Percentiles rank a stretch among this genome's conserved stretches.
These are phyloP conservation scores for Cutaneotrichosporon sp. DNA, from an alignment of 1,284 basidiomycete species.

Conservation along the genomic window DNA sequence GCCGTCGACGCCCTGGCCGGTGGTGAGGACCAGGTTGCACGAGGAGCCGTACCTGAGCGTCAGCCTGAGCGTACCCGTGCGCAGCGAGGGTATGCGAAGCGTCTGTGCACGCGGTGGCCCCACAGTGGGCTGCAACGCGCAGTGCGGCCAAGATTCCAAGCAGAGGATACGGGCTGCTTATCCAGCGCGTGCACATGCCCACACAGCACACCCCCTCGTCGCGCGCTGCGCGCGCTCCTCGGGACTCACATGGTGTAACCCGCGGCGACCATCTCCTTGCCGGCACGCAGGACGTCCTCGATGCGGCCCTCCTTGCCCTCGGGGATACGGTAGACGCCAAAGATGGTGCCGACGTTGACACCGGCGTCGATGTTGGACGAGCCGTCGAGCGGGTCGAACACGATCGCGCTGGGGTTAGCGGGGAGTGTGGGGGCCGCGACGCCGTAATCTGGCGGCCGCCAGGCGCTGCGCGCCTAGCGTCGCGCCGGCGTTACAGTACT, in stretches of 20 bases:
- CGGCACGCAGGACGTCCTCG: conserved; percentile 85
- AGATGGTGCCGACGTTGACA: conserved; percentile 99
- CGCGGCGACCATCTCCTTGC: conserved; percentile 95
- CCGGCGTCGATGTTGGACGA: conserved; percentile 99
- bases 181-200: too few relatives aligned
- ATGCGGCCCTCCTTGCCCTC: conserved; percentile 71
- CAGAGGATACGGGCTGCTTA: too few relatives aligned
- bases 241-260: conserved; percentile 86
- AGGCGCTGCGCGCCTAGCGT: background rate
- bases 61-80: background rate
- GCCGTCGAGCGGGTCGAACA: conserved; percentile 98
- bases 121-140: too few relatives aligned
- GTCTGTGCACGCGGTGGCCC: too few relatives aligned
- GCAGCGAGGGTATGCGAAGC: too few relatives aligned
- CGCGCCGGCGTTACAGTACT: conserved; percentile 19
- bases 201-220: too few relatives aligned
- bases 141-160: too few relatives aligned
- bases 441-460: too few relatives aligned
- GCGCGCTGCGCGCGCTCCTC: background rate
- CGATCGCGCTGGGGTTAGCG: conserved; percentile 63
- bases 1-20: conserved; percentile 93
- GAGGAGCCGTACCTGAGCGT: conserved; percentile 87
- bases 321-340: conserved; percentile 86
- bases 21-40: conserved; percentile 92
- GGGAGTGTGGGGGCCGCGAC: too few relatives aligned